Evolutionary conservation across 768 basidiomycete species (phyloP), one percentile per base, ranked within the genome.

Genomic region (Boletus reticuloceps): DNA sequence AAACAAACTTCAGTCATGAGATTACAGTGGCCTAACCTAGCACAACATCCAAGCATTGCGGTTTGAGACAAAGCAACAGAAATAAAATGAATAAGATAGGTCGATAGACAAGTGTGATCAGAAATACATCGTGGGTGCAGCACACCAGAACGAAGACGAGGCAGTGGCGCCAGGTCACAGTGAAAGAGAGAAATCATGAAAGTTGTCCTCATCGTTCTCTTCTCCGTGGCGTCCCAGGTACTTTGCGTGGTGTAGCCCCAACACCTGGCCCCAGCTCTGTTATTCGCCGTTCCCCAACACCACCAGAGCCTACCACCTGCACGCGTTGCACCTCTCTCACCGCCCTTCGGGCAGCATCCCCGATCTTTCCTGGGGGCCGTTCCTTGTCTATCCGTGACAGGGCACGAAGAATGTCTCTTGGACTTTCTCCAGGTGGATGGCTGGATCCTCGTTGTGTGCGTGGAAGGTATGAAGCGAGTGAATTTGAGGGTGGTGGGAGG

Each of bases 301-400:
- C 77, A 12, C 69, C 75, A 11, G 69, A 74, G 36, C 80, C 82
- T 50, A 76, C 79, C 64, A 82, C 85, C 40, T 79, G 77, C 22
- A 77, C 83, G 43, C 89, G 74, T 65, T 88, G 84, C 36, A 87
- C 86, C 72, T 90, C 87, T 58, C 85, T 75, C 52, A 79, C 83
- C 16, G 89, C 89, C 37, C 83, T 73, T 64, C 87, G 73, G 37
- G 82, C 89, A 22, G 85, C 86, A 53, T 88, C 86, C 12, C 88
- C 85, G n/a, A 89, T 78, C 69, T 82, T 71, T 25, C 77, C 79
- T 34, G 81, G 84, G 6, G 86, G 86, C 5, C 88, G 78, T 56
- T 77, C 80, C 51, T 77, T 76, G 69, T 92, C 89, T 56, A 89
- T 81, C 22, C 82, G 72, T 16, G 88, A 81, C 51, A 92, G 68